Evolutionary conservation across 1,284 basidiomycete species (phyloP).

Genomic region (Ustilago cynodontis): DNA sequence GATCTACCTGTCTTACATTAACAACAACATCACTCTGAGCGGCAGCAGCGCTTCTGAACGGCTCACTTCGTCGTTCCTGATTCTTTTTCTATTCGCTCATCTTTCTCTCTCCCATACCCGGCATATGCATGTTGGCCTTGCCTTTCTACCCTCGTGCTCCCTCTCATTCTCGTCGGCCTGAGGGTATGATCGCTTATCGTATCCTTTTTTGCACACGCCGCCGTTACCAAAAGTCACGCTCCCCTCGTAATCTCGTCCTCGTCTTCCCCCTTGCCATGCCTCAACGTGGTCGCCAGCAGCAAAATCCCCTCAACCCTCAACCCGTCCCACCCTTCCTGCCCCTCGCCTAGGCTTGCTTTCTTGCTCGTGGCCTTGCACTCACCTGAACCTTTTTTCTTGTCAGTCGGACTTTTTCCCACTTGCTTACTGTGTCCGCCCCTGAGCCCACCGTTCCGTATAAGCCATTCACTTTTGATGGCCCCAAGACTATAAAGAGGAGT

Average conservation of each 20-base stretch:
- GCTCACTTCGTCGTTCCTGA: conserved; percentile 12
- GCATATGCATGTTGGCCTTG: conserved; percentile 5
- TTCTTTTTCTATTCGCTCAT: conserved; percentile 1
- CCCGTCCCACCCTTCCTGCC: neutral
- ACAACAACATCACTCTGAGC: neutral
- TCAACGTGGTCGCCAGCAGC: conserved; percentile 32
- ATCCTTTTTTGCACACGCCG: neutral
- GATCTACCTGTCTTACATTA: neutral
- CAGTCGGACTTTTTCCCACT: neutral
- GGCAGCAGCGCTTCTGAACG: neutral
- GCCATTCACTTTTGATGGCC: neutral
- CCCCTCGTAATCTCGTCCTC: neutral
- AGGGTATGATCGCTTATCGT: neutral
- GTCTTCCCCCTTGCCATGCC: neutral
- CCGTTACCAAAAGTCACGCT: conserved; percentile 6
- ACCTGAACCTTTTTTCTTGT: neutral
- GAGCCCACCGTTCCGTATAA: neutral
- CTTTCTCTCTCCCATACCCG: neutral
- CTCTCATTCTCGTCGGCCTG: neutral
- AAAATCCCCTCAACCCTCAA: conserved; percentile 45
- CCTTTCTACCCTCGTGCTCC: conserved; percentile 13
- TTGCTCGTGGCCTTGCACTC: neutral
- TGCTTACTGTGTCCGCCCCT: conserved; percentile 3
- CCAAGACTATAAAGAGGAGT: conserved; percentile 16
- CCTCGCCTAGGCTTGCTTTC: conserved; percentile 3